Evolutionary conservation across 495 filamentous ascomycete species (phyloP), one percentile per base, ranked within the genome.

Genomic region (Patellaria atrata): DNA sequence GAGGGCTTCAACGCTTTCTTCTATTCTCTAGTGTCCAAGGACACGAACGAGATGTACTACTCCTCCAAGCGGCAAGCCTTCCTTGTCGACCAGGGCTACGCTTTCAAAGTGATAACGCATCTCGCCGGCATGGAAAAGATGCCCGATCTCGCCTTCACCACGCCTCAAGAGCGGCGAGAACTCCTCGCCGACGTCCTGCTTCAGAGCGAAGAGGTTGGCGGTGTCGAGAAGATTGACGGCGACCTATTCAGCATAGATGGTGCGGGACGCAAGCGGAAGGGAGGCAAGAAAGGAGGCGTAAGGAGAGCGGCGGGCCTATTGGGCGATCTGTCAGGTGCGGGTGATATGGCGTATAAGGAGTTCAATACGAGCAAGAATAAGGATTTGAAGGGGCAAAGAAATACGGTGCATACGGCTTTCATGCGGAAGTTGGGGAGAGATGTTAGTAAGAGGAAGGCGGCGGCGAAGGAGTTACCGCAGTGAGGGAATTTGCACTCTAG

Each of bases 1-100:
- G 89, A 96, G 56, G 91, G 91, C 13, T 99, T 99, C 61, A 99
- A 99, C 58, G 89, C 89, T 0, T 99, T 99, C 61, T 99, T 99
- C 61, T 99, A 99, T 60, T 89, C 82, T 0, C 67, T 99, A 3
- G 89, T 99, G 20, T 89, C 81, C 7, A 94, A 94, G 55, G 89
- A 96, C 55, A 99, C 89, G 1, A 72, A 82, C 33, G 89, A 99
- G 60, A 96, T 99, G 91, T 87, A 77, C 56, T 99, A 94, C 62
- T 94, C 89, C 4, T 80, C 82, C 24, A 94, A 94, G 59, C 75
- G 89, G 14, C 89, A 99, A 53, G 91, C 89, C 17, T 99, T 99
- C 67, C 68, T 99, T 3, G 85, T 99, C 30, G 89, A 99, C 47
- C 89, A 99, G 56, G 89, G 89, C 22, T 99, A 99, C 57, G 89